Evolutionary conservation across 768 basidiomycete genomes (phyloP).

Genomic region (Tricholoma saponaceum): DNA sequence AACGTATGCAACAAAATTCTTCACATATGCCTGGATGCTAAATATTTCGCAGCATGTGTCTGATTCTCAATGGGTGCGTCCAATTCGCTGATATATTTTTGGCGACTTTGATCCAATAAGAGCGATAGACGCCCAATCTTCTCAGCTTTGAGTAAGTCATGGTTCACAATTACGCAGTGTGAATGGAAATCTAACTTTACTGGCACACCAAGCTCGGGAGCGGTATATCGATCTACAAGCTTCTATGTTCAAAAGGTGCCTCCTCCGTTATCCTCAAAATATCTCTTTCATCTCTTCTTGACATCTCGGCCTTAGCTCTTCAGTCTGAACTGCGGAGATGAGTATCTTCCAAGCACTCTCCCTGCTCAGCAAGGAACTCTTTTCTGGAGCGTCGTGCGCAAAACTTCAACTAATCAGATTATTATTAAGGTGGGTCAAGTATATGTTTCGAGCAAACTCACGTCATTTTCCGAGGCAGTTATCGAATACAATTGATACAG

Average conservation of each 20-base stretch:
- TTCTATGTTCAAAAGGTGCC: slow-evolving; percentile 55
- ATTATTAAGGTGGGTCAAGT: slow-evolving; percentile 51
- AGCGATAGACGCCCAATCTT: slow-evolving; percentile 44
- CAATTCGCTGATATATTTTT: neutral
- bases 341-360: slow-evolving; percentile 60
- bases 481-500: slow-evolving; percentile 42
- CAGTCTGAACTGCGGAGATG: slow-evolving; percentile 56
- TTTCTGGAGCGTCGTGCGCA: slow-evolving; percentile 58
- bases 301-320: slow-evolving; percentile 48
- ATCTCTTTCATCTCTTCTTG: neutral
- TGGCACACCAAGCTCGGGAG: slow-evolving; percentile 32
- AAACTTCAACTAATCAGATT: slow-evolving; percentile 33
- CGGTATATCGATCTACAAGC: slow-evolving; percentile 49
- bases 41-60: slow-evolving; percentile 36
- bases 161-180: neutral
- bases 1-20: slow-evolving; percentile 26
- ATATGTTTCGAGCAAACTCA: neutral
- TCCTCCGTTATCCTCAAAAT: slow-evolving; percentile 10
- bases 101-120: neutral
- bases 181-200: neutral
- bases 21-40: neutral
- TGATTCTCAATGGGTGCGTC: slow-evolving; percentile 46
- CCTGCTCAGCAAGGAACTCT: slow-evolving; percentile 43
- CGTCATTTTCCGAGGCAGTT: slow-evolving; percentile 30
- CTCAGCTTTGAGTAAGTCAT: slow-evolving; percentile 51